Percentiles rank a stretch among this genome's conserved stretches.
These are phyloP conservation scores for Cucurbitaria berberidis DNA, from an alignment of 2,329 filamentous ascomycete genomes.

Conservation along the genomic window DNA sequence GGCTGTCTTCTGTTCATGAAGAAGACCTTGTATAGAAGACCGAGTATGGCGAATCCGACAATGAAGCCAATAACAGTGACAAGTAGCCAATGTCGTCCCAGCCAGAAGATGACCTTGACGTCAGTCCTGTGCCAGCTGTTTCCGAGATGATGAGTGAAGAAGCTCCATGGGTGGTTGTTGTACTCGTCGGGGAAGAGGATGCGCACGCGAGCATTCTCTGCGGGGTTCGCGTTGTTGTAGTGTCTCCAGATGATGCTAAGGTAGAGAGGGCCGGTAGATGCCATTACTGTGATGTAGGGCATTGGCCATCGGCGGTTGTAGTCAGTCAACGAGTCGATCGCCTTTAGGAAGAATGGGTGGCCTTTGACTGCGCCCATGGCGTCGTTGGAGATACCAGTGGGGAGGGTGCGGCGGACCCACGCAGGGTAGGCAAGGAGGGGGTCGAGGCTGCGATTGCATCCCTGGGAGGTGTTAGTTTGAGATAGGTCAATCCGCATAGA, in stretches of 20 bases:
- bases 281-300: constrained; percentile 81
- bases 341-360: constrained; percentile 75
- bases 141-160: constrained; percentile 71
- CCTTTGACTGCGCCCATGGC: constrained; percentile 75
- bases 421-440: constrained; percentile 72
- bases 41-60: constrained; percentile 58
- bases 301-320: constrained; percentile 73
- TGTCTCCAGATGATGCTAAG: constrained; percentile 77
- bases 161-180: constrained; percentile 71
- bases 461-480: constrained; percentile 50
- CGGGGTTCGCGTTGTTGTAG: constrained; percentile 63
- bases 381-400: constrained; percentile 82
- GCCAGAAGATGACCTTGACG: constrained; percentile 70
- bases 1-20: constrained; percentile 40
- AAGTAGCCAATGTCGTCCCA: constrained; percentile 62
- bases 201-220: constrained; percentile 63
- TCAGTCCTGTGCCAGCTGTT: constrained; percentile 71
- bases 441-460: constrained; percentile 71
- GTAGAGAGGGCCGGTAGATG: constrained; percentile 76
- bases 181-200: constrained; percentile 75
- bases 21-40: constrained; percentile 60
- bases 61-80: constrained; percentile 62
- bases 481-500: background rate
- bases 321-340: constrained; percentile 69
- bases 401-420: constrained; percentile 73